Percentiles rank a stretch among this genome's conserved stretches.
These are phyloP conservation scores for Nicotiana sylvestris DNA, from an alignment of 257 asterid genomes.

Conservation along the genomic window DNA sequence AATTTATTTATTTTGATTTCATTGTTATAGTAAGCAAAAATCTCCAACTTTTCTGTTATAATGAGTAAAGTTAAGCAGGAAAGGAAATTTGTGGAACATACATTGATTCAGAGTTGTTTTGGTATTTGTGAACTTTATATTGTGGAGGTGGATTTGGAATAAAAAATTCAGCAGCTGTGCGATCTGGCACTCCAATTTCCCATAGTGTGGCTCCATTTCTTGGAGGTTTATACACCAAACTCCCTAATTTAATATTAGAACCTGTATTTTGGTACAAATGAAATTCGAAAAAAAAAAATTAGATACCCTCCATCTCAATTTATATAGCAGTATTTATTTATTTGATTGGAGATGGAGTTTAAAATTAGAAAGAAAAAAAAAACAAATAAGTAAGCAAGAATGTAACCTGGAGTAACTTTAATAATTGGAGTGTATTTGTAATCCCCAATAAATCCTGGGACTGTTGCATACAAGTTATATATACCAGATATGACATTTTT, in stretches of 20 bases:
- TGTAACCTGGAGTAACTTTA: constrained; percentile 22
- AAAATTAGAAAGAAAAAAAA: too few species aligned
- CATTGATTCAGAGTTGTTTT: background rate
- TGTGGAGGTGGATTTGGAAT: constrained; percentile 37
- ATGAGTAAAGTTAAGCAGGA: too few species aligned
- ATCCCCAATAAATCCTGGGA: constrained; percentile 52
- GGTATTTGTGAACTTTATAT: background rate
- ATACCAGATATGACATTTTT: constrained; percentile 40
- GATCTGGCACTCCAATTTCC: constrained; percentile 73
- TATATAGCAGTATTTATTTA: too few species aligned
- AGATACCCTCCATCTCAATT: too few species aligned
- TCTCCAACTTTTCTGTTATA: too few species aligned
- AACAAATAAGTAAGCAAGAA: background rate
- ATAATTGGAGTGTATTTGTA: constrained; percentile 37
- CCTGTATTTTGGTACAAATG: constrained; percentile 18
- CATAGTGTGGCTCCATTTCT: constrained; percentile 55
- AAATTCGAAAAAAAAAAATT: background rate
- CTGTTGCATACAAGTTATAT: constrained; percentile 55
- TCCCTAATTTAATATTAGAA: constrained; percentile 13
- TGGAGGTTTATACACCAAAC: constrained; percentile 47
- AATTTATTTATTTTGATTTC: too few species aligned
- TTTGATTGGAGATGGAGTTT: too few species aligned
- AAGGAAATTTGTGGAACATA: background rate
- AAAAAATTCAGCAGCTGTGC: constrained; percentile 58
- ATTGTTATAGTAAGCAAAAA: too few species aligned